Conservation (phyloP, 257 asterid species). For the Penstemon davidsonii region DNA sequence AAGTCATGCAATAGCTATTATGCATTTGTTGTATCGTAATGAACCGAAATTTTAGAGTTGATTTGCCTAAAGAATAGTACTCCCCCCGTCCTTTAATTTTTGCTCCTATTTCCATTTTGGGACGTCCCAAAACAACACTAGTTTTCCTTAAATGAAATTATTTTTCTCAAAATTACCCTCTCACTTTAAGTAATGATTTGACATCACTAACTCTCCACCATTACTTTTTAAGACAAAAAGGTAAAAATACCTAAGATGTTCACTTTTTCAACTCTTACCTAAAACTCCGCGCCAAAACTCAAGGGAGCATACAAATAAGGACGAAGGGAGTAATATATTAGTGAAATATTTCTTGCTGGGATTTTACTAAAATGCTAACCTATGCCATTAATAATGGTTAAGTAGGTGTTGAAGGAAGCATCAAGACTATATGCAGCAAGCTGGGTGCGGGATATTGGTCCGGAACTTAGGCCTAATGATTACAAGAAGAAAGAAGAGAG, state of each 20-base stretch:
- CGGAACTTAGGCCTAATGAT: constrained; percentile 82
- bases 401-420: constrained; percentile 83
- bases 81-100: too few relatives aligned
- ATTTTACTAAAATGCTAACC: constrained; percentile 8
- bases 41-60: not conserved
- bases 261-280: too few relatives aligned
- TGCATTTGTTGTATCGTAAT: not conserved
- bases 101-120: too few relatives aligned
- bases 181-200: too few relatives aligned
- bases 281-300: too few relatives aligned
- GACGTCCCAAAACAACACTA: too few relatives aligned
- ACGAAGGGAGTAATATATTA: not conserved
- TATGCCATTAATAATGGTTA: constrained; percentile 12
- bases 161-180: too few relatives aligned
- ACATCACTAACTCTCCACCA: too few relatives aligned
- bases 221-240: too few relatives aligned
- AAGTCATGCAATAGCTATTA: not conserved
- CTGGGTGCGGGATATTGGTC: constrained; percentile 96
- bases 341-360: not conserved
- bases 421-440: constrained; percentile 80
- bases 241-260: too few relatives aligned
- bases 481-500: constrained; percentile 53
- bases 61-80: not conserved
- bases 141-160: too few relatives aligned
- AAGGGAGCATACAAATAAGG: too few relatives aligned